phyloP scores from a whole-genome alignment of 805 yeast species.

The Isabelozyma gotoi region DNA sequence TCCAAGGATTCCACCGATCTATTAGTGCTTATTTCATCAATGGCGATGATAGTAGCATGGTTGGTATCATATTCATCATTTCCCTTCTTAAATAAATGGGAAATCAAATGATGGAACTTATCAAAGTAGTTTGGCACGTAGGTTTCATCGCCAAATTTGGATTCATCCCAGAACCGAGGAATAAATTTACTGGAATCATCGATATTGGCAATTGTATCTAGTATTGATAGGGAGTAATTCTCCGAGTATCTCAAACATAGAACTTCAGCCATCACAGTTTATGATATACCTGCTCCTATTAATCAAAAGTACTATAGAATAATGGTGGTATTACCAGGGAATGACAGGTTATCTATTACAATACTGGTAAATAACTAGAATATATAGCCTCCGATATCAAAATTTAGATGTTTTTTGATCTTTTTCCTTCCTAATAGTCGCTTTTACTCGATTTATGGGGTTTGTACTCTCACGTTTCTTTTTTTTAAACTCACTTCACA shows the following conservation, averaged over 20 bases:
- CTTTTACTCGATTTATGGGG: background rate
- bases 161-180: background rate
- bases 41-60: constrained; percentile 29
- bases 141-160: background rate
- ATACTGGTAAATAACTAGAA: too few species aligned
- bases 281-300: background rate
- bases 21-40: constrained; percentile 5
- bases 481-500: background rate
- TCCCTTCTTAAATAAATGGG: constrained; percentile 27
- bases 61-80: constrained; percentile 33
- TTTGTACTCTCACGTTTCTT: background rate
- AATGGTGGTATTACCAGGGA: too few species aligned
- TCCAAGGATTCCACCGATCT: constrained; percentile 15
- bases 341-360: too few species aligned
- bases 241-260: constrained; percentile 1
- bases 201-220: constrained; percentile 1
- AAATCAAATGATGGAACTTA: constrained; percentile 16
- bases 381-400: background rate
- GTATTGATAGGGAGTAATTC: background rate
- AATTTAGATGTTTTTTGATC: background rate
- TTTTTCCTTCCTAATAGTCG: too few species aligned
- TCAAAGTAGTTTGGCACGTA: constrained; percentile 1
- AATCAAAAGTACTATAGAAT: too few species aligned
- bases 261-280: constrained; percentile 1
- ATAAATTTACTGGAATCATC: background rate